Base-by-base conservation (phyloP, 306 rosid genomes). In the Cicer yamashitae region DNA sequence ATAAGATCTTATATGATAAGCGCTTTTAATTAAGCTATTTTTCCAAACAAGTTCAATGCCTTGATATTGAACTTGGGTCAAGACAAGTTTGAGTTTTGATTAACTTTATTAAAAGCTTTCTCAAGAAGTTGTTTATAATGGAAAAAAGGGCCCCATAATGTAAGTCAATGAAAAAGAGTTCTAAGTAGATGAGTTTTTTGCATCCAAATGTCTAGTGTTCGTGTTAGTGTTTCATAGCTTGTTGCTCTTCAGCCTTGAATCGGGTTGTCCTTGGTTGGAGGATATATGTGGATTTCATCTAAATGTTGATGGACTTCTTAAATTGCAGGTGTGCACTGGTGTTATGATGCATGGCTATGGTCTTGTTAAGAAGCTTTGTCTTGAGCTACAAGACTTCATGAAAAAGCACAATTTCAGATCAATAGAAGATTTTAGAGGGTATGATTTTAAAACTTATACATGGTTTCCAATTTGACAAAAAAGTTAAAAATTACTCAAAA, bases 271-370 rank as follows among this genome's bases (percentile, higher is more conserved):
- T 8, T 57, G 14, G 1, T 52, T 15, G 60, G 11, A 53, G 34
- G 34, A 17, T 53, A 17, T 8, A 7, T 17, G 1, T 17, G 11
- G 1, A 8, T 17, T 17, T 8, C 25, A 17, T 53, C 25, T 53
- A 51, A 58, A 18, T 22, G 17, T 6, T 13, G 60, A 14, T 0
- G 62, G n/a, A 12, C 20, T 57, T 56, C 30, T 51, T 6, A 12
- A 75, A 45, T 69, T 79, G 81, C 76, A 91, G 98, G 97, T 90
- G 15, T 94, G 99, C 81, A 94, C 99, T 6, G 99, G 97, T 64
- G 99, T 94, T 80, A 94, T 94, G 99, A 92, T 92, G 97, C 97
- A 94, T 51, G 97, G 99, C 13, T 94, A 94, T 67, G 91, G 99
- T 78, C 82, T 94, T 64, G 99, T 94, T 84, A 94, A 89, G 90